Base-by-base conservation (phyloP, 176 grass and related monocot genomes). In the barley (Hordeum vulgare) region DNA sequence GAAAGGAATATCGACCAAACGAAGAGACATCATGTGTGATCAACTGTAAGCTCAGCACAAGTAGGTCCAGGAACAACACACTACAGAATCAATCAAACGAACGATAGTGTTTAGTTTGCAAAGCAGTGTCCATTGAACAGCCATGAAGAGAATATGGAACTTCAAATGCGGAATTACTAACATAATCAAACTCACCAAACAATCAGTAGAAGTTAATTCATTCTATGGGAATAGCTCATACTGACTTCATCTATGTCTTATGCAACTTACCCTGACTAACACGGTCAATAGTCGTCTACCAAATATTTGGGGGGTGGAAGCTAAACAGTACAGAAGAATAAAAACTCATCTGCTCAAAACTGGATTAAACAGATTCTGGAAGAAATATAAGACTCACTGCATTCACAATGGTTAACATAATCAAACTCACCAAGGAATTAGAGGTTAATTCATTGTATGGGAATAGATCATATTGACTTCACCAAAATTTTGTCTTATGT, bases 271-370 rank as follows among this genome's bases (percentile, higher is more conserved):
- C 21, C 26, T 64, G 61, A 31, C 59, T 61, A 61, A 67, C 33
- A 70, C 47, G 23, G 71, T 63, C 33, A 24, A 11, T 25, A 35
- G n/a, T 8, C 41, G 20, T 59, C 28, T 26, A 66, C 63, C 66
- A 36, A 47, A 37, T 42, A 29, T 61, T 42, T 44, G 72, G 45
- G 5, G 4, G 24, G n/a, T 75, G 20, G 7, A 34, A 21, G 29
- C 40, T 45, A 78, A 85, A 76, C n/a, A 61, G 57, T 18, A 44
- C 59, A 75, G 27, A 77, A 63, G 21, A 54, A 41, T 39, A 68
- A 72, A 2, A 49, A 8, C 56, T 57, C 61, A 73, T 60, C 11
- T 75, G 13, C 39, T 63, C 21, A 71, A 71, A 54, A 88, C 71
- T 27, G 11, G 58, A 45, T 17, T 70, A 7, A 62, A 56, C 25